Conservation (phyloP, 371 early-diverging fungal genomes). For the Apophysomyces variabilis region DNA sequence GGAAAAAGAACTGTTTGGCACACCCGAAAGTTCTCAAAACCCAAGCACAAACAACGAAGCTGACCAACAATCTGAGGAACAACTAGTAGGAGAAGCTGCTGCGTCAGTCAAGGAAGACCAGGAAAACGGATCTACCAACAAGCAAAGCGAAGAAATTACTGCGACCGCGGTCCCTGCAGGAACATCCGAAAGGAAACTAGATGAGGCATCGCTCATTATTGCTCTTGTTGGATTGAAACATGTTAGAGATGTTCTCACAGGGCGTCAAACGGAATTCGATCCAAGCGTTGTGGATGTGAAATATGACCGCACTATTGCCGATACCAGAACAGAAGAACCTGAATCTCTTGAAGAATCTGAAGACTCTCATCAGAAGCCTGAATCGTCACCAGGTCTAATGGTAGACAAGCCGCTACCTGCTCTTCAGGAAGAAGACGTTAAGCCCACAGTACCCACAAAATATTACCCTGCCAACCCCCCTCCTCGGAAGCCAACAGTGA, state of each 20-base stretch:
- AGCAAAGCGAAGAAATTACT: background rate
- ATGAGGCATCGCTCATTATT: slow-evolving; percentile 42
- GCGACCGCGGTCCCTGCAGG: background rate
- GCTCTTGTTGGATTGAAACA: slow-evolving; percentile 66
- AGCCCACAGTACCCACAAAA: background rate
- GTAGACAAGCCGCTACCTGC: background rate
- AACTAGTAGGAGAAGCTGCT: background rate
- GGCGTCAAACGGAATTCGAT: slow-evolving; percentile 55
- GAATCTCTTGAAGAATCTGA: slow-evolving; percentile 2
- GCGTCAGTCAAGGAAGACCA: background rate
- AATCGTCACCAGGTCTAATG: background rate
- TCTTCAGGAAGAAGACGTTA: background rate
- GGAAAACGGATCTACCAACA: background rate
- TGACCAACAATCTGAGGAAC: slow-evolving; percentile 3
- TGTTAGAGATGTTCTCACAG: slow-evolving; percentile 62
- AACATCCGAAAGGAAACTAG: slow-evolving; percentile 13
- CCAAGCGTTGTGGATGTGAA: slow-evolving; percentile 42
- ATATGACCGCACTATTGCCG: slow-evolving; percentile 6
- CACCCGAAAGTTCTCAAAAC: slow-evolving; percentile 13
- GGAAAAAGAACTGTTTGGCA: slow-evolving; percentile 53
- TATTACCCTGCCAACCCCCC: slow-evolving; percentile 33
- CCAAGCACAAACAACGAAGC: background rate
- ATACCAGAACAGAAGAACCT: background rate
- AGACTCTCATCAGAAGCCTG: slow-evolving; percentile 4
- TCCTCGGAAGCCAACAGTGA: slow-evolving; percentile 36